Conservation (phyloP, 2,329 filamentous ascomycete genomes). For the Escovopsis sp. region DNA sequence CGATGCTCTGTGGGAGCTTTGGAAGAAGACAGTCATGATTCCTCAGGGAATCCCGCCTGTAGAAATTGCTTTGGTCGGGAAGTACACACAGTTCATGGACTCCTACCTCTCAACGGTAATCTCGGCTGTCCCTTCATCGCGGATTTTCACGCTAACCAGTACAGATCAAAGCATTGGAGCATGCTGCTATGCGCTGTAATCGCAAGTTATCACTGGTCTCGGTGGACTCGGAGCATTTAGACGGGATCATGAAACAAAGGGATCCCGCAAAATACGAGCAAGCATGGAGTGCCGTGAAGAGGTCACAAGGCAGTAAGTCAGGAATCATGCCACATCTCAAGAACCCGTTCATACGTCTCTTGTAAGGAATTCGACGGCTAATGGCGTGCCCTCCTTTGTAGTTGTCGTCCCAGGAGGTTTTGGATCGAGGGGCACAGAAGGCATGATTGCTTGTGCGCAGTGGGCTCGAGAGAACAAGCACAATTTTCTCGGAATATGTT, state of each 20-base stretch:
- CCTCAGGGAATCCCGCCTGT: conserved; percentile 54
- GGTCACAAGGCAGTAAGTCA: conserved; percentile 35
- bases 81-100: conserved; percentile 76
- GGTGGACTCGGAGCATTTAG: conserved; percentile 76
- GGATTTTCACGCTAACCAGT: background rate
- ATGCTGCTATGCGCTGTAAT: conserved; percentile 74
- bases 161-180: conserved; percentile 67
- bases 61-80: conserved; percentile 77
- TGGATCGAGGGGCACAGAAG: conserved; percentile 66
- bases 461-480: conserved; percentile 73
- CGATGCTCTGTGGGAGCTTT: conserved; percentile 57
- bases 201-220: conserved; percentile 68
- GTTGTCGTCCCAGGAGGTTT: conserved; percentile 59
- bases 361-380: conserved; percentile 1
- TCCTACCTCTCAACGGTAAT: conserved; percentile 46
- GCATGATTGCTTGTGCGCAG: conserved; percentile 77
- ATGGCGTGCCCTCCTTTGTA: background rate
- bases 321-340: background rate
- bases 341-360: background rate
- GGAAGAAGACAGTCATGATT: conserved; percentile 56
- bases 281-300: conserved; percentile 69
- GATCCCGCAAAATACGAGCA: conserved; percentile 66
- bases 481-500: conserved; percentile 78
- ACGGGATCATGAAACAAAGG: conserved; percentile 43
- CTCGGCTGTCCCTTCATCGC: background rate